Base-by-base conservation (phyloP, 2,329 filamentous ascomycete species). In the Neophaeococcomyces aloes region DNA sequence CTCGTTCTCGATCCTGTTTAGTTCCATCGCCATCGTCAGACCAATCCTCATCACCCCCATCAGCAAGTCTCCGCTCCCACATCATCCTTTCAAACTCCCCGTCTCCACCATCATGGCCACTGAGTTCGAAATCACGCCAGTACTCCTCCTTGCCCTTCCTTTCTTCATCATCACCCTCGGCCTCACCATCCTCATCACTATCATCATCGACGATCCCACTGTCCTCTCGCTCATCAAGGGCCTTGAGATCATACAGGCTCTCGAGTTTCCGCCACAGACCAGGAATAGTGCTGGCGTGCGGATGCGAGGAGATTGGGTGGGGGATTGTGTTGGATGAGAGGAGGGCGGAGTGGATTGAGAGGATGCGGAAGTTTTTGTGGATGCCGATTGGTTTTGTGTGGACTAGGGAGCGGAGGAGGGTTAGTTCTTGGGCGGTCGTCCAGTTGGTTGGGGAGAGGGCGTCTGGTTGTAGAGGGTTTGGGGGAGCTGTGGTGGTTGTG, bases 331-430 rank as follows among this genome's bases (percentile, higher is more conserved):
- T 86, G 62, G 88, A 83, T 54, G 83, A 86, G 52, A 81, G 78
- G 48, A 93, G 68, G 54, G 86, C 78, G 54, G 88, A 80, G 34
- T 82, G 82, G 46, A 95, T 86, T 7, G 86, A 80, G 50, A 94
- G 79, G 74, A 95, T 88, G 48, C 86, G 81, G 60, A 94, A 94
- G 63, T 94, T 86, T 61, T 89, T 93, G 67, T 94, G 87, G 73
- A 94, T 84, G 48, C 87, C 89, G 31, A 89, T 89, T n/a, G 91
- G 91, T 61, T 98, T 98, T 83, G 85, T 94, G 59, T 81, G 76
- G 52, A 96, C 88, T 53, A 96, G 82, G 41, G 81, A 86, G 61
- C 95, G 95, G 67, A 94, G 86, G 1, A 98, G 72, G 31, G 86
- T 88, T 1, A 86, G 87, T 53, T 94, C 83, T 63, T 98, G 91